phyloP scores from a whole-genome alignment of 1,139 yeast genomes.

The Eremothecium cymbalariae region DNA sequence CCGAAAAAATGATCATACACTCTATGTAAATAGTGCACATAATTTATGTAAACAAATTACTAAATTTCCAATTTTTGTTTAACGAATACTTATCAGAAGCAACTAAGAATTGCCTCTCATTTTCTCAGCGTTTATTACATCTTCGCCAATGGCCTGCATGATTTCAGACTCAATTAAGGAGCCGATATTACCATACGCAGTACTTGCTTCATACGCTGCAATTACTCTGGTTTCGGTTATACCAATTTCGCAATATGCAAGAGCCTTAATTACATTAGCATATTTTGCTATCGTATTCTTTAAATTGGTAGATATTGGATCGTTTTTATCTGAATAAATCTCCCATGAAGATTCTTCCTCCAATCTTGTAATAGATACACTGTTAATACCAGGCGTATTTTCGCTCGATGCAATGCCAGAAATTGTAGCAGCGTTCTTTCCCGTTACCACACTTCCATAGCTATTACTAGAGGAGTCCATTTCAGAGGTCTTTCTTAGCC shows the following conservation, averaged over 20 bases:
- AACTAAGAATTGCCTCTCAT: constrained; percentile 47
- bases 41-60: constrained; percentile 5
- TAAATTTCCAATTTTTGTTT: constrained; percentile 5
- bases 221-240: constrained; percentile 73
- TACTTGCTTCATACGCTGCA: constrained; percentile 83
- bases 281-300: constrained; percentile 78
- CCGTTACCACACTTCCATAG: constrained; percentile 29
- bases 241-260: constrained; percentile 76
- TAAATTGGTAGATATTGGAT: constrained; percentile 49
- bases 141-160: constrained; percentile 67
- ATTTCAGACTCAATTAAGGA: constrained; percentile 65
- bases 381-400: constrained; percentile 51
- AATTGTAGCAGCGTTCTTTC: constrained; percentile 36
- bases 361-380: constrained; percentile 68
- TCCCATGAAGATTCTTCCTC: constrained; percentile 96
- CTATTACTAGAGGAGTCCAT: constrained; percentile 29
- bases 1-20: no score
- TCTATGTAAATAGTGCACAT: no score
- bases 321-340: constrained; percentile 87
- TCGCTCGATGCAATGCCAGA: constrained; percentile 34
- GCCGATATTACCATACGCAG: constrained; percentile 68
- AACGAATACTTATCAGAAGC: no score
- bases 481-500: constrained; percentile 71
- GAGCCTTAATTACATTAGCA: constrained; percentile 71
- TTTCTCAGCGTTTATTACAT: constrained; percentile 62